A percentile compares a stretch with the other conserved stretches of the same genome.
phyloP scores from a whole-genome alignment of 805 yeast species.

The Kazachstania bromeliacearum region DNA sequence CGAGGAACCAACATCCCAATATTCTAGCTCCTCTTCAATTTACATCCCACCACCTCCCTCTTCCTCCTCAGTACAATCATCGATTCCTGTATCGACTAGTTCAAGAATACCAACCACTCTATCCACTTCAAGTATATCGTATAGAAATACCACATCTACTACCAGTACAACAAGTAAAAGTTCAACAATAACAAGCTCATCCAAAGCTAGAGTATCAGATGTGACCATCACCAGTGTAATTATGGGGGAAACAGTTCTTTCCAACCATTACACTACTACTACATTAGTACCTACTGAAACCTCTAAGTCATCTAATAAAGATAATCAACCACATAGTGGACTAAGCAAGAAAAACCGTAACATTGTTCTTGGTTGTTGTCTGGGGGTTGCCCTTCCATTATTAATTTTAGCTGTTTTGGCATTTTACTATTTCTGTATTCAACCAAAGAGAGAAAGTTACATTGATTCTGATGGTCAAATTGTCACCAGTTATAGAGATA shows the following conservation, averaged over 20 bases:
- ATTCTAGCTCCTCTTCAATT: conserved; percentile 5
- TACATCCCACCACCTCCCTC: conserved; percentile 10
- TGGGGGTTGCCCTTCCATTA: conserved; percentile 61
- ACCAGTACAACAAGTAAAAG: background rate
- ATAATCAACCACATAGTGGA: conserved; percentile 25
- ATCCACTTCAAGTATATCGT: background rate
- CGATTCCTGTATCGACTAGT: background rate
- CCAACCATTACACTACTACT: conserved; percentile 26
- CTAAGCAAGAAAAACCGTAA: conserved; percentile 41
- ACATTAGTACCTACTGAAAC: conserved; percentile 23
- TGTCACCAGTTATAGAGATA: conserved; percentile 28
- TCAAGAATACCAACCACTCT: background rate
- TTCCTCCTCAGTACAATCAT: background rate
- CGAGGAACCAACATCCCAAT: too few relatives aligned
- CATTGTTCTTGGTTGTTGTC: conserved; percentile 58
- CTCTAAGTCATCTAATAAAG: conserved; percentile 17
- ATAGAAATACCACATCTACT: background rate
- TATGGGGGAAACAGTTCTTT: conserved; percentile 28
- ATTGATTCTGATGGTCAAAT: conserved; percentile 32
- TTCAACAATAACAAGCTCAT: conserved; percentile 1
- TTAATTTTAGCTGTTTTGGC: conserved; percentile 23
- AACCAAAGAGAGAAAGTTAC: conserved; percentile 25
- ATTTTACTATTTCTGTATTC: conserved; percentile 25
- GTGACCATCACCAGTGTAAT: conserved; percentile 24
- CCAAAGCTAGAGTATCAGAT: conserved; percentile 2